phyloP scores from a whole-genome alignment of 1,139 yeast genomes.

The Geotrichum phurueaensis region DNA sequence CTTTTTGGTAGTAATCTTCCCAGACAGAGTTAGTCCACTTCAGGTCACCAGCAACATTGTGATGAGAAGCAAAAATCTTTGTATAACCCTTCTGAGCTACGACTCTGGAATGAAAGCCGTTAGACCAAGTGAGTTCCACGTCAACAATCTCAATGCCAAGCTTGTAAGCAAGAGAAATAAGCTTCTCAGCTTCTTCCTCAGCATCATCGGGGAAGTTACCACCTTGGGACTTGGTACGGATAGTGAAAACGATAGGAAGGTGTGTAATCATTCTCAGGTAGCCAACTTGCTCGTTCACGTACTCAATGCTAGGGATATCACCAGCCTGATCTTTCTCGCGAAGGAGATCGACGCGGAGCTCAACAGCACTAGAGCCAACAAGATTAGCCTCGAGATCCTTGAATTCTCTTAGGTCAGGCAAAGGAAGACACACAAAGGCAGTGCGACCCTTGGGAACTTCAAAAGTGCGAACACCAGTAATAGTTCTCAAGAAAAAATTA shows the following conservation, averaged over 20 bases:
- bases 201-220: conserved; percentile 66
- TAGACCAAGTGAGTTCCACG: conserved; percentile 46
- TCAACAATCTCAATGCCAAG: conserved; percentile 51
- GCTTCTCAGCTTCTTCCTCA: conserved; percentile 42
- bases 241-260: conserved; percentile 75
- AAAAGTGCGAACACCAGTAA: conserved; percentile 51
- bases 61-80: conserved; percentile 75
- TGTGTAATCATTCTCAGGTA: conserved; percentile 55
- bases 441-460: conserved; percentile 52
- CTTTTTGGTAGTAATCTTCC: conserved; percentile 66
- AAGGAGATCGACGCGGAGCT: conserved; percentile 71
- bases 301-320: conserved; percentile 34
- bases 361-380: conserved; percentile 75
- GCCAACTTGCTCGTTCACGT: conserved; percentile 71
- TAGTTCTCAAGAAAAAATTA: conserved; percentile 50
- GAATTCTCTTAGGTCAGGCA: conserved; percentile 43
- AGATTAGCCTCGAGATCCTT: conserved; percentile 42
- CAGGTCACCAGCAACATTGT: conserved; percentile 57
- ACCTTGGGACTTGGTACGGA: conserved; percentile 75
- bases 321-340: conserved; percentile 42
- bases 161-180: conserved; percentile 60
- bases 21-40: conserved; percentile 69
- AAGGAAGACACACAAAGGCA: conserved; percentile 67
- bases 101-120: conserved; percentile 40
- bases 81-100: conserved; percentile 52